phyloP scores from a whole-genome alignment of 768 basidiomycete species.

The Fomitopsis serialis region DNA sequence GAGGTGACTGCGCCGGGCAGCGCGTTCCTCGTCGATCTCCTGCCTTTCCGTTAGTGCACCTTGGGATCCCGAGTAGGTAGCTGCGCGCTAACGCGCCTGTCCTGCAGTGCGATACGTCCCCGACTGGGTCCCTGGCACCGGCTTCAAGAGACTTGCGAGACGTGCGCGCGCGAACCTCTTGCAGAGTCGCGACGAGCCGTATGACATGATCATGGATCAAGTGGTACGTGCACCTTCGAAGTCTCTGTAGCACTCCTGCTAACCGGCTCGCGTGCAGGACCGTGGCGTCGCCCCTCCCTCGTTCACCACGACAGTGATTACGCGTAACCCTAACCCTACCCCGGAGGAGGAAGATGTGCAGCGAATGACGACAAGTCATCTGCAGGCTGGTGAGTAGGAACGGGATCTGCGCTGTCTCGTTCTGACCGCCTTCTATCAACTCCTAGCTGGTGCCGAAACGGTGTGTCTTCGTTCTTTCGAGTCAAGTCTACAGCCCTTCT shows the following conservation, averaged over 20 bases:
- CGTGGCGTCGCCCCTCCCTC: conserved; percentile 12
- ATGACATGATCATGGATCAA: conserved; percentile 13
- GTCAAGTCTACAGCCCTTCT: too few species aligned
- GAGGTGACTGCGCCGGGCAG: conserved; percentile 21
- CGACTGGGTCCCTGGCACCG: conserved; percentile 11
- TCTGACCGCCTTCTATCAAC: not conserved
- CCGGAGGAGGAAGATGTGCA: conserved; percentile 13
- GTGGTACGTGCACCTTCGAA: conserved; percentile 5
- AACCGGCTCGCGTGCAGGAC: not conserved
- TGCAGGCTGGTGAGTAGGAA: conserved; percentile 13
- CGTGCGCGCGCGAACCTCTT: conserved; percentile 4
- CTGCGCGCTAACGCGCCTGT: too few species aligned
- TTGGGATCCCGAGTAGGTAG: too few species aligned
- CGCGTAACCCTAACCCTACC: conserved; percentile 5
- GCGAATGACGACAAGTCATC: conserved; percentile 8
- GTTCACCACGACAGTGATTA: conserved; percentile 14
- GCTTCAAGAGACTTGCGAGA: conserved; percentile 10
- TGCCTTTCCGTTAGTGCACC: conserved; percentile 27
- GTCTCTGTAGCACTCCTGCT: too few species aligned
- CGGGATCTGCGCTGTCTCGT: not conserved
- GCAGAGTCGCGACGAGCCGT: conserved; percentile 24
- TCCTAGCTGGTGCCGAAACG: conserved; percentile 14
- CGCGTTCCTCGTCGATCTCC: conserved; percentile 28
- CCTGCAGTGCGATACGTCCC: conserved; percentile 11
- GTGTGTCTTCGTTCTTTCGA: not conserved